Percentiles rank a stretch among this genome's conserved stretches.
phyloP scores from a whole-genome alignment of 2,329 filamentous ascomycete species.

The Ilyonectria robusta region DNA sequence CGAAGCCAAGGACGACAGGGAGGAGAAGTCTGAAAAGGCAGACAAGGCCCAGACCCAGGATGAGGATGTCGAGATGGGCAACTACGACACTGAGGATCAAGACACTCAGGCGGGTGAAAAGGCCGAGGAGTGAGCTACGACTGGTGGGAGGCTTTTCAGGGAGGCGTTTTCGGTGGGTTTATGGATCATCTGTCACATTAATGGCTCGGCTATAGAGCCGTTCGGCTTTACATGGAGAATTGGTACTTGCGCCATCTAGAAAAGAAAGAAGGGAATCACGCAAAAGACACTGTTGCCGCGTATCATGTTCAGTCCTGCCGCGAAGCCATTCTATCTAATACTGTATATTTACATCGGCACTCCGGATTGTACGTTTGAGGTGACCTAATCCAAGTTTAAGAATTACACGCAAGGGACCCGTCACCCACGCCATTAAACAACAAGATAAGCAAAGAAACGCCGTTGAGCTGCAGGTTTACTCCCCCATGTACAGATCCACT shows the following conservation, averaged over 20 bases:
- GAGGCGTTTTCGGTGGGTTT: constrained; percentile 45
- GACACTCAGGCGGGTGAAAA: constrained; percentile 54
- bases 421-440: neutral
- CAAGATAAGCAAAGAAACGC: neutral
- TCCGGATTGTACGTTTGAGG: constrained; percentile 23
- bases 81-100: constrained; percentile 61
- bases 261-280: constrained; percentile 29
- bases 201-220: constrained; percentile 33
- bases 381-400: constrained; percentile 9
- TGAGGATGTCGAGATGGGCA: constrained; percentile 66
- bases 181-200: constrained; percentile 33
- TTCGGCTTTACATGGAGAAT: constrained; percentile 29
- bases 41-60: constrained; percentile 56
- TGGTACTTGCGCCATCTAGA: constrained; percentile 22
- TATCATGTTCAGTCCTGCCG: constrained; percentile 33
- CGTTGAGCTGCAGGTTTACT: constrained; percentile 37
- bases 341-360: constrained; percentile 36
- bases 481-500: constrained; percentile 84
- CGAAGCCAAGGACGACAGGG: constrained; percentile 39
- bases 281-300: constrained; percentile 21
- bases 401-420: constrained; percentile 24
- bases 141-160: constrained; percentile 19
- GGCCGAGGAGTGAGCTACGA: constrained; percentile 41
- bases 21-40: constrained; percentile 45
- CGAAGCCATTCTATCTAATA: constrained; percentile 47